Evolutionary conservation across 2,329 filamentous ascomycete genomes (phyloP).

Genomic region (Fusarium nelsonii): DNA sequence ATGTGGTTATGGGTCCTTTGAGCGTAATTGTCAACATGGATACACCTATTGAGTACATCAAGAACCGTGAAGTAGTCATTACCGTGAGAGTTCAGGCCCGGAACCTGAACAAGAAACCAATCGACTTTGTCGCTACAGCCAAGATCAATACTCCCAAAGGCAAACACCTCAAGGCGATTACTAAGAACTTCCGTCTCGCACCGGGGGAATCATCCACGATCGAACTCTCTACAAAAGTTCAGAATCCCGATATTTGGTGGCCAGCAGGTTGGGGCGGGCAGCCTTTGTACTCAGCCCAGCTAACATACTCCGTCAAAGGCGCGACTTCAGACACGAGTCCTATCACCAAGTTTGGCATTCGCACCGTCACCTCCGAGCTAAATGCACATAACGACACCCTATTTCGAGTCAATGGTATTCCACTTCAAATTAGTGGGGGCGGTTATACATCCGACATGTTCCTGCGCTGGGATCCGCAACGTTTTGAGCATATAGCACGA

Average conservation of each 20-base stretch:
- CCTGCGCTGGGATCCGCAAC: not conserved
- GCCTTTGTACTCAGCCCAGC: not conserved
- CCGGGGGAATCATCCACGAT: not conserved
- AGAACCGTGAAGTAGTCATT: not conserved
- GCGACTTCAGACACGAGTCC: not conserved
- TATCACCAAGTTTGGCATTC: not conserved
- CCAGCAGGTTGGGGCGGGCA: not conserved
- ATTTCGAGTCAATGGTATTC: not conserved
- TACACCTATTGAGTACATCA: not conserved
- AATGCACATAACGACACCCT: not conserved
- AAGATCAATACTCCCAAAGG: not conserved
- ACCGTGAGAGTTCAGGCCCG: not conserved
- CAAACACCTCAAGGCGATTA: not conserved
- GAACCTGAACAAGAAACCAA: not conserved
- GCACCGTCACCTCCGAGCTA: not conserved
- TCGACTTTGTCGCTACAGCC: not conserved
- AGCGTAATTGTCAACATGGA: not conserved
- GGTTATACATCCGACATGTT: constrained; percentile 4
- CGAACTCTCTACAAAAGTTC: not conserved
- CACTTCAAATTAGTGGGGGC: not conserved
- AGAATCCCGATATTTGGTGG: not conserved
- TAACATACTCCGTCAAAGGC: not conserved
- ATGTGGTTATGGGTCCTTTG: not conserved
- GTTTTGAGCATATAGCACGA: not conserved
- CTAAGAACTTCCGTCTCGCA: not conserved